A percentile compares a stretch with the other conserved stretches of the same genome.
Conservation (phyloP, 2,329 filamentous ascomycete species). For the Reticulascus tulasneorum region DNA sequence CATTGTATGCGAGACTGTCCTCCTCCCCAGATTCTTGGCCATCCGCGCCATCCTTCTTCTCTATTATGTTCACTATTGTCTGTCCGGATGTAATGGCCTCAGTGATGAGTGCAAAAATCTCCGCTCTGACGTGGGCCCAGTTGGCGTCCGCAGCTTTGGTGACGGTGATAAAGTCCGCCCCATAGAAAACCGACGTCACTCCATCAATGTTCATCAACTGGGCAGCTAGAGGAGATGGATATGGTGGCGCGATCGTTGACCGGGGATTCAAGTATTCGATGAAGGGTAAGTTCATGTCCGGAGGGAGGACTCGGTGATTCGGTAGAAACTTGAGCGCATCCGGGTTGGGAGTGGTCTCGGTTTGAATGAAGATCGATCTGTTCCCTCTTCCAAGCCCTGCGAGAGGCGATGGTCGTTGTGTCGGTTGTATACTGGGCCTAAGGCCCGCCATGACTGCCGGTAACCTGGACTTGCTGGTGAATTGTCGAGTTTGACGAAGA, state of each 20-base stretch:
- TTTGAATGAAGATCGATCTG: constrained; percentile 96
- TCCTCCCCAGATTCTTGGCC: constrained; percentile 49
- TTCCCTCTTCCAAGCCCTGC: constrained; percentile 29
- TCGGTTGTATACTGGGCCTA: constrained; percentile 2
- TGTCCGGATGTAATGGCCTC: constrained; percentile 84
- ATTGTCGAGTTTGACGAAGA: constrained; percentile 6
- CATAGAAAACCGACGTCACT: constrained; percentile 92
- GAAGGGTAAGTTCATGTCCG: constrained; percentile 68
- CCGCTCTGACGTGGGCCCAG: constrained; percentile 93
- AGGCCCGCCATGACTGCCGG: constrained; percentile 10
- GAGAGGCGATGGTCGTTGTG: constrained; percentile 10
- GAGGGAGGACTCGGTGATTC: constrained; percentile 79
- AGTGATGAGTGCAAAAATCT: constrained; percentile 92
- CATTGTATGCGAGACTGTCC: constrained; percentile 77
- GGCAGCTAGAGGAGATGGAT: constrained; percentile 87
- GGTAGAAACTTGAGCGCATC: constrained; percentile 96
- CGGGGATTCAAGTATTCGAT: constrained; percentile 90
- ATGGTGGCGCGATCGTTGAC: constrained; percentile 79
- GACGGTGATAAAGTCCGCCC: constrained; percentile 92
- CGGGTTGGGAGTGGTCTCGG: constrained; percentile 88
- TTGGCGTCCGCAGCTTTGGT: constrained; percentile 84
- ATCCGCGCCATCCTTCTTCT: constrained; percentile 49
- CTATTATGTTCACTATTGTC: constrained; percentile 69
- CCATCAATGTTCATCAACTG: constrained; percentile 91
- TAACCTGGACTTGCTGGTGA: constrained; percentile 12